Conservation (phyloP, 2,329 filamentous ascomycete genomes). For the Exophiala spinifera region DNA sequence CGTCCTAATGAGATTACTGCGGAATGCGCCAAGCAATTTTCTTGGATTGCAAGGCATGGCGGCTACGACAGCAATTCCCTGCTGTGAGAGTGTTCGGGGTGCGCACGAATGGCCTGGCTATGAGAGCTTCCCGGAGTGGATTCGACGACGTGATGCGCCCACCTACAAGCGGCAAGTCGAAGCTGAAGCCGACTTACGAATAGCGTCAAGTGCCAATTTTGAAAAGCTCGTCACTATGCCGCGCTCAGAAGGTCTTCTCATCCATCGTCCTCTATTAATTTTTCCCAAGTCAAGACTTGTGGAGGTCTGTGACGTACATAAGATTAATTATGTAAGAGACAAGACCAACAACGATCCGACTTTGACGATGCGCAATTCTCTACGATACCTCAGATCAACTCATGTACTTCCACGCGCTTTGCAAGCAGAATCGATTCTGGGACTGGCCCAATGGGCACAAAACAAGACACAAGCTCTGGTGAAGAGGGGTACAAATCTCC, state of each 20-base stretch:
- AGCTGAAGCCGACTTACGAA: too few relatives aligned
- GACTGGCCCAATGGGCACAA: slow-evolving; percentile 10
- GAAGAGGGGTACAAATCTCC: slow-evolving; percentile 4
- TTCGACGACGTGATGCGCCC: not conserved
- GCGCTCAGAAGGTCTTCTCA: slow-evolving; percentile 57
- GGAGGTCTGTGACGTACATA: slow-evolving; percentile 67
- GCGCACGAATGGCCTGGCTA: slow-evolving; percentile 10
- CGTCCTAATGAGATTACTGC: slow-evolving; percentile 69
- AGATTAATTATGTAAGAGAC: slow-evolving; percentile 78
- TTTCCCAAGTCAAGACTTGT: slow-evolving; percentile 53
- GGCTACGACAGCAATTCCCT: slow-evolving; percentile 16
- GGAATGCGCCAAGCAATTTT: slow-evolving; percentile 12
- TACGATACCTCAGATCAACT: slow-evolving; percentile 63
- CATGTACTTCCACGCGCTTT: slow-evolving; percentile 67
- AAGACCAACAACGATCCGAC: slow-evolving; percentile 74
- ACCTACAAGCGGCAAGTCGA: slow-evolving; percentile 7
- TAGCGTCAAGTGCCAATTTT: slow-evolving; percentile 28
- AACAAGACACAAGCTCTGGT: slow-evolving; percentile 5
- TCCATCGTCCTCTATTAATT: slow-evolving; percentile 66
- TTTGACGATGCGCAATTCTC: slow-evolving; percentile 75
- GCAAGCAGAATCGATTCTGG: slow-evolving; percentile 35
- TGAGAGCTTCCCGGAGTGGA: slow-evolving; percentile 9
- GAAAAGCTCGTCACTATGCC: slow-evolving; percentile 45
- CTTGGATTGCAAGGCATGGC: slow-evolving; percentile 25
- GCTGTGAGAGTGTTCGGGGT: slow-evolving; percentile 22